Conservation (phyloP, 768 basidiomycete species). For the Arthromyces matolae region DNA sequence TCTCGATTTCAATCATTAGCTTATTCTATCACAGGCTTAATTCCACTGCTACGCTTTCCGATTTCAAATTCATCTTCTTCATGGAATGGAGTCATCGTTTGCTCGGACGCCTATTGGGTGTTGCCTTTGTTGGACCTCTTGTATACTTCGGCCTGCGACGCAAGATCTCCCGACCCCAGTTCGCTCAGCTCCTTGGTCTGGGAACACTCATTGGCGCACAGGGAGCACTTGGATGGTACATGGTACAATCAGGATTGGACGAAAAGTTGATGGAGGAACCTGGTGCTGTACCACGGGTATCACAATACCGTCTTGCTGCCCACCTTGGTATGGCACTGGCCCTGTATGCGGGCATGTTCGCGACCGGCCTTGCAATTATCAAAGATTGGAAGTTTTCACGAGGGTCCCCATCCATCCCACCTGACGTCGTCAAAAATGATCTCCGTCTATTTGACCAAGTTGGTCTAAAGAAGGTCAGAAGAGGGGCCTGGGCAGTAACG, state of each 20-base stretch:
- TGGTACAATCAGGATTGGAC: conserved; percentile 96
- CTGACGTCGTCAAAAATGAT: conserved; percentile 35
- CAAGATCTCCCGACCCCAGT: conserved; percentile 61
- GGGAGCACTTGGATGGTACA: conserved; percentile 96
- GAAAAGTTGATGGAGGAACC: conserved; percentile 75
- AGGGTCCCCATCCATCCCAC: conserved; percentile 56
- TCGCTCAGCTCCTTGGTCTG: conserved; percentile 64
- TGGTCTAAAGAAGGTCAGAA: conserved; percentile 53
- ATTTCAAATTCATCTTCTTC: conserved; percentile 96
- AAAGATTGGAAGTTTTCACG: conserved; percentile 77
- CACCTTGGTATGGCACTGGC: conserved; percentile 90
- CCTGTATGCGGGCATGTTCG: conserved; percentile 92
- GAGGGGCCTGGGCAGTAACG: conserved; percentile 57
- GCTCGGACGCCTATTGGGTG: conserved; percentile 82
- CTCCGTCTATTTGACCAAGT: conserved; percentile 51
- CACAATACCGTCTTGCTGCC: conserved; percentile 93
- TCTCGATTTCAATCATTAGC: background rate
- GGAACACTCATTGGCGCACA: conserved; percentile 85
- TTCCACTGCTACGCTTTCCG: conserved; percentile 77
- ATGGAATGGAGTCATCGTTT: conserved; percentile 98
- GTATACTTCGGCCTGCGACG: conserved; percentile 74
- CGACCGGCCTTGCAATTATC: conserved; percentile 67
- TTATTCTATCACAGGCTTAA: conserved; percentile 61
- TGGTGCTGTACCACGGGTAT: conserved; percentile 88
- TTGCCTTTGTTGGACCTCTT: conserved; percentile 81